Evolutionary conservation across 2,329 filamentous ascomycete species (phyloP).

Genomic region (Aspergillus puulaauensis): DNA sequence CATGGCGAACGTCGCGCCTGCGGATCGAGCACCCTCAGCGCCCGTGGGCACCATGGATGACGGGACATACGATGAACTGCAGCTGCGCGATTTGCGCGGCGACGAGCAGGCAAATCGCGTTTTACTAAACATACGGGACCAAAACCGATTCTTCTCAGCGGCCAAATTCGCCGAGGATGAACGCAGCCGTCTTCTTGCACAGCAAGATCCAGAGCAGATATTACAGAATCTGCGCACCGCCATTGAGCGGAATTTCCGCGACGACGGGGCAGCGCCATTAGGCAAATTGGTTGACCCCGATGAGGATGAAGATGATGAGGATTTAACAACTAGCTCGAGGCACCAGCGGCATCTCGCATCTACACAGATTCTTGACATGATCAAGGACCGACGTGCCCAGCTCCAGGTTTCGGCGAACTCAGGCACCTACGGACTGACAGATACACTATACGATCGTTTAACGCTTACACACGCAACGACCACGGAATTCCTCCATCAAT

Average conservation of each 20-base stretch:
- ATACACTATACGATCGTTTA: conserved; percentile 60
- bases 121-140: conserved; percentile 82
- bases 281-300: conserved; percentile 58
- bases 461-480: conserved; percentile 85
- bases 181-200: conserved; percentile 60
- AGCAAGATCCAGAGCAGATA: conserved; percentile 69
- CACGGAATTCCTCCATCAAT: conserved; percentile 94
- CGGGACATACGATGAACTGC: conserved; percentile 70
- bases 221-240: conserved; percentile 64
- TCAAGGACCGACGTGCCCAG: conserved; percentile 58
- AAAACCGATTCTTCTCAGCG: conserved; percentile 77
- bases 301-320: conserved; percentile 61
- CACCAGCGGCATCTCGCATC: conserved; percentile 58
- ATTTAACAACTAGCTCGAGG: conserved; percentile 62
- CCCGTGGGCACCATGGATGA: conserved; percentile 66
- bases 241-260: conserved; percentile 45
- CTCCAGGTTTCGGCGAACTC: conserved; percentile 36
- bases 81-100: conserved; percentile 75
- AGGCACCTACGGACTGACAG: conserved; percentile 48
- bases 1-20: conserved; percentile 79
- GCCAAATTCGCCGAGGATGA: conserved; percentile 41
- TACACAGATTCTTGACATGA: conserved; percentile 58
- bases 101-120: conserved; percentile 74
- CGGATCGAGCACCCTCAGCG: conserved; percentile 67
- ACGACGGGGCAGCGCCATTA: conserved; percentile 66